phyloP scores from a whole-genome alignment of 306 rosid species.

The Pyrus communis region DNA sequence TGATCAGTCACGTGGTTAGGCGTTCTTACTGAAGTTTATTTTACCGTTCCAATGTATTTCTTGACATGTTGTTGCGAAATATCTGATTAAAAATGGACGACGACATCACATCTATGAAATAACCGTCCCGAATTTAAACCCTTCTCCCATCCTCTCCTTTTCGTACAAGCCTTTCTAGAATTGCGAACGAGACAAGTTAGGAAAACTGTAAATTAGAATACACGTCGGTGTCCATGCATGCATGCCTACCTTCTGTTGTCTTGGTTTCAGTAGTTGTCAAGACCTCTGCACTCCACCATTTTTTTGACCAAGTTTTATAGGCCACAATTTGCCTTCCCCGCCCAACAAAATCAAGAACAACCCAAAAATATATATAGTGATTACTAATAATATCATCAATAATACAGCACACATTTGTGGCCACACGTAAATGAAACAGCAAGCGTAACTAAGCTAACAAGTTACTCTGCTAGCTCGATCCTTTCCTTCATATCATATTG shows the following conservation, averaged over 20 bases:
- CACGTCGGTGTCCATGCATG: neutral
- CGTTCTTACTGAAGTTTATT: no score
- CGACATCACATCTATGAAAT: no score
- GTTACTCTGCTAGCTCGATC: neutral
- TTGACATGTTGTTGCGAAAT: no score
- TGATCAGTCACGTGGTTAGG: no score
- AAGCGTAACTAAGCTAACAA: neutral
- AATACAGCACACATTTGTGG: neutral
- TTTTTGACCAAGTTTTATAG: neutral
- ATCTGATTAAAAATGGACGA: no score
- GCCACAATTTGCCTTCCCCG: neutral
- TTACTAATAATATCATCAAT: neutral
- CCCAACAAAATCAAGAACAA: neutral
- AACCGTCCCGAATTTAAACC: no score
- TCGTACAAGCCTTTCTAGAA: no score
- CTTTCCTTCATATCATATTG: neutral
- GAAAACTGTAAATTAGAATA: neutral
- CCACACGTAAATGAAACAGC: neutral
- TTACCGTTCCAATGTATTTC: no score
- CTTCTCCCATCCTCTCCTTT: no score
- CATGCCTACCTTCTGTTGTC: neutral
- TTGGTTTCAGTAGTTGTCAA: neutral
- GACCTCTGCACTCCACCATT: neutral
- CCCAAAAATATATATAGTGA: neutral
- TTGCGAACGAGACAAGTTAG: neutral